Base-by-base conservation (phyloP, 768 basidiomycete species). In the Tulasnella calospora region DNA sequence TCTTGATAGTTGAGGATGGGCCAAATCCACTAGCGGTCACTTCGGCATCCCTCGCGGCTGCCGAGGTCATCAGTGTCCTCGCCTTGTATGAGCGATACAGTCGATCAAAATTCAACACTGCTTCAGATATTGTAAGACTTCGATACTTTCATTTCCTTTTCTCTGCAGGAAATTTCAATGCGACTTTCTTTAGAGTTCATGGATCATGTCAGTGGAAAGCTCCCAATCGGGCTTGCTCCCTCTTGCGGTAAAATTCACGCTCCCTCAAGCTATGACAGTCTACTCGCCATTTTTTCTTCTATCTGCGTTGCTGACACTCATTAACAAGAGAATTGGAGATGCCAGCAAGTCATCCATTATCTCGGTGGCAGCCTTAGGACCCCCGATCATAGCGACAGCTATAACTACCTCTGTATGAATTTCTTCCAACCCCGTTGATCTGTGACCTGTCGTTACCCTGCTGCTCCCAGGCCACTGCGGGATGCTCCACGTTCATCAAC, bases 161-260 rank as follows among this genome's bases (percentile, higher is more conserved):
- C 23, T 8, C 12, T 19, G 21, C n/a, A n/a, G 30, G 44, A 47
- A 2, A 35, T 47, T 12, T 47, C 8, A 4, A 30, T 6, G 6
- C 38, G 3, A 13, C n/a, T 73, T 40, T 40, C 38, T 40, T 40
- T 40, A 76, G 75, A 76, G 55, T 35, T 17, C 30, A 2, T 76
- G 57, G 46, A 61, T 76, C 35, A 75, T 55, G 47, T 61, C 47
- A 7, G 74, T 75, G 21, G 74, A 75, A 27, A 75, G 47, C 46
- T 57, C 41, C 47, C 36, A 55, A 5, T 51, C 41, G 23, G 74
- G 74, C 1, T 51, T 75, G 23, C 51, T 36, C 23, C 74, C 74
- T 23, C 74, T 75, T 13, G 41, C 74, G 27, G 23, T 75, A 27
- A 75, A 27, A 21, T 40, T 75, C 8, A 36, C 47, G 9, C 41